Base-by-base conservation (phyloP, 2,329 filamentous ascomycete species). In the Paracamarosporium sp. region DNA sequence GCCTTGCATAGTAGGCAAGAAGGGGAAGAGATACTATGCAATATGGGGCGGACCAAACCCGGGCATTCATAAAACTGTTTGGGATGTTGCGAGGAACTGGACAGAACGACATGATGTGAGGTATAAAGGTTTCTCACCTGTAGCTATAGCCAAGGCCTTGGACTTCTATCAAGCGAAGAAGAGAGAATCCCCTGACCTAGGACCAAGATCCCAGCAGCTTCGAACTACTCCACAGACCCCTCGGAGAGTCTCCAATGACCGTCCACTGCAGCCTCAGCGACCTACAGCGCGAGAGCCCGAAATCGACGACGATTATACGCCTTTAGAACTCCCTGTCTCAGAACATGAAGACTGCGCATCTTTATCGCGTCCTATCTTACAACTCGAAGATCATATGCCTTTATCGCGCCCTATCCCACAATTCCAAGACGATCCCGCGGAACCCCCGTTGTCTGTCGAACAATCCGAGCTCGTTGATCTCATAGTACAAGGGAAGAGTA, bases 401-500 rank as follows among this genome's bases (percentile, higher is more conserved):
- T 13, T 28, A 5, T 15, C 9, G 28, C 4, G 12, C 9, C n/a
- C 27, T 8, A 33, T 2, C 2, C 2, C 28, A 22, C 44, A 12
- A 31, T 22, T 17, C 44, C n/a, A 12, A 4, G 11, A 7, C 25
- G 3, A 33, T 11, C 8, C n/a, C 7, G 28, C 20, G 24, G 62
- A 67, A 28, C 70, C 68, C 4, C 57, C 50, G 1, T 77, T 86
- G 13, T 82, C 79, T 41, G 61, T 72, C 4, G 83, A 86, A 62
- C 82, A 86, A 64, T 67, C 73, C 9, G 71, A 70, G 2, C 65
- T 87, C 1, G 80, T 87, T 0, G 73, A 85, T 1, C 72, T 85
- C 0, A 85, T 88, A n/a, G n/a, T n/a, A 2, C 83, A 85, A 30
- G 36, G 45, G 0, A 60, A 66, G 2, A 89, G 89, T 53, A 83